Percentiles rank a stretch among this genome's conserved stretches.
These are phyloP conservation scores for Cladophialophora exuberans DNA, from an alignment of 2,329 filamentous ascomycete species.

Conservation along the genomic window DNA sequence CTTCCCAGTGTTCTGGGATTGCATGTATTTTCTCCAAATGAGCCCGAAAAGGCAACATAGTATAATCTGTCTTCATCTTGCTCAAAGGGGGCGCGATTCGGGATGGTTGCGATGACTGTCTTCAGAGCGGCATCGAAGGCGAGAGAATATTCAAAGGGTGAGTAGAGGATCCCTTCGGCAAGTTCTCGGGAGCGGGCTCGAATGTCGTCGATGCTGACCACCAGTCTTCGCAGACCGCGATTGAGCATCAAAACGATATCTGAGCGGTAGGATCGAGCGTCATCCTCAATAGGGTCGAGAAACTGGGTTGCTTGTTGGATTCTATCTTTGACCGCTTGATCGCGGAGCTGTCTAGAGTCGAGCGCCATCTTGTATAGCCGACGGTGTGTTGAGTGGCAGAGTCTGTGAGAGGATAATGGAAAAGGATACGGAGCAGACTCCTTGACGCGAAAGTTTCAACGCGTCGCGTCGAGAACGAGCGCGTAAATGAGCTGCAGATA, in stretches of 20 bases:
- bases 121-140: conserved; percentile 92
- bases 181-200: conserved; percentile 83
- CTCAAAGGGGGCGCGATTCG: conserved; percentile 75
- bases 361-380: conserved; percentile 28
- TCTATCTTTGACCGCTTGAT: conserved; percentile 82
- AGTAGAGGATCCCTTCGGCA: conserved; percentile 75
- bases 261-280: conserved; percentile 72
- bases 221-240: conserved; percentile 61
- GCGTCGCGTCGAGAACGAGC: too few species aligned
- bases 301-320: conserved; percentile 89
- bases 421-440: neutral
- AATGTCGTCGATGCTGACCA: conserved; percentile 86
- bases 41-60: conserved; percentile 96
- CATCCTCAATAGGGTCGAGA: conserved; percentile 69
- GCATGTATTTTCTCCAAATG: conserved; percentile 91
- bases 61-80: conserved; percentile 77
- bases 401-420: neutral
- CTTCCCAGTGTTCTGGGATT: conserved; percentile 93
- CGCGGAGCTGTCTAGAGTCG: conserved; percentile 68
- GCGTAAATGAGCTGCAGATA: too few species aligned
- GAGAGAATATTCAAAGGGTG: conserved; percentile 84
- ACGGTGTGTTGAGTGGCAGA: neutral
- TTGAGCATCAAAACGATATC: conserved; percentile 81
- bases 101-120: conserved; percentile 79
- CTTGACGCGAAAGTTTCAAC: too few species aligned